Base-by-base conservation (phyloP, 1,139 yeast species). In the Blastobotrys arbuscula region DNA sequence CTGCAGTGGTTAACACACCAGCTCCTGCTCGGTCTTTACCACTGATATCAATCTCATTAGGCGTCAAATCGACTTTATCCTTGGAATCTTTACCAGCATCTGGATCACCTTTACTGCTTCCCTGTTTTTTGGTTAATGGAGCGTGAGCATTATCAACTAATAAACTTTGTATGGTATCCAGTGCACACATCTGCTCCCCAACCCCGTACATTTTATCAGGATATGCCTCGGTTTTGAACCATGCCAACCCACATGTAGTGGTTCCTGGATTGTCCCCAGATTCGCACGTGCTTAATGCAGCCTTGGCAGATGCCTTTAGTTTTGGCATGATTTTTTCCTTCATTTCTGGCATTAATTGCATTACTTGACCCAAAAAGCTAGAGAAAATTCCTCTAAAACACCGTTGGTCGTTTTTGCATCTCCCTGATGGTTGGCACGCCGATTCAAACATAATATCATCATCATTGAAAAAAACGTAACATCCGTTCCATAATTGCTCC, bases 251-350 rank as follows among this genome's bases (percentile, higher is more conserved):
- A 72, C 97, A 90, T 3, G 39, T 36, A 15, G 39, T 15, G 0
- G 97, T 89, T 61, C 84, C 87, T 12, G 89, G 88, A 69, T 89
- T 96, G 3, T 68, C 54, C 64, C 97, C 97, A 60, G 97, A 97
- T 2, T 80, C 70, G 68, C 97, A 90, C 0, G 94, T 78, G 40
- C 71, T 70, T 1, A 95, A 94, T 0, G 96, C 96, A 12, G 82
- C 96, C 31, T 67, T 54, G 0, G 97, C 95, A 15, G 92, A 79
- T 0, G 80, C 68, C 37, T 73, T 71, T 45, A 90, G 61, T 63
- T 76, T 72, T 3, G 65, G 56, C 68, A 76, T 72, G 52, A 87
- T 79, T 1, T 70, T 69, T 44, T 72, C 76, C 48, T 70, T 68
- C 1, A 88, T 74, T 21, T 75, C 73, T 2, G 96, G 95, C 0